phyloP scores from a whole-genome alignment of 805 yeast species.

The Cyberlindnera mrakii region DNA sequence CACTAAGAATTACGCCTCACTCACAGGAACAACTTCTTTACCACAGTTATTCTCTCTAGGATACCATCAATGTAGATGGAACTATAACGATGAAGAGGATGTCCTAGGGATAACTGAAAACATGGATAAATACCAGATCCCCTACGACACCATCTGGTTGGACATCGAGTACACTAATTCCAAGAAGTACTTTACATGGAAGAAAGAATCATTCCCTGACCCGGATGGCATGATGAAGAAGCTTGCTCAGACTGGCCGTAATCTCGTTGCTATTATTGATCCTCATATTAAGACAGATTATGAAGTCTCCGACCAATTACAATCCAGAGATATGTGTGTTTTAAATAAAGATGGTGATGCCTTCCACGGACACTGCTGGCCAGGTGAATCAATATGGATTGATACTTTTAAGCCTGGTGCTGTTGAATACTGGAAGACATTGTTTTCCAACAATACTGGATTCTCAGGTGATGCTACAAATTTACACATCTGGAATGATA shows the following conservation, averaged over 20 bases:
- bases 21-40: conserved; percentile 68
- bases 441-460: conserved; percentile 41
- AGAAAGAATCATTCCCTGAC: conserved; percentile 62
- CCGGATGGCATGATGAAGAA: conserved; percentile 62
- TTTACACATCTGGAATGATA: conserved; percentile 90
- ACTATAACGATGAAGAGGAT: conserved; percentile 84
- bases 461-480: conserved; percentile 52
- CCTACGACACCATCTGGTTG: conserved; percentile 90
- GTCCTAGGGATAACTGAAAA: conserved; percentile 63
- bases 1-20: conserved; percentile 50
- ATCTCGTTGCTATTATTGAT: conserved; percentile 79
- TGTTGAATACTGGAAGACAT: conserved; percentile 51
- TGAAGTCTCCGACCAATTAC: conserved; percentile 50
- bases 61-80: conserved; percentile 97
- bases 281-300: conserved; percentile 83
- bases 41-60: conserved; percentile 82
- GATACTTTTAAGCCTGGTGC: conserved; percentile 72
- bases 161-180: conserved; percentile 88
- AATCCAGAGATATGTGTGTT: conserved; percentile 38
- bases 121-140: conserved; percentile 71
- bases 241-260: conserved; percentile 68
- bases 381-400: conserved; percentile 93
- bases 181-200: conserved; percentile 92
- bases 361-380: conserved; percentile 93
- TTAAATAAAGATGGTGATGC: conserved; percentile 38